Percentiles rank a stretch among this genome's conserved stretches.
Conservation (phyloP, 1,284 basidiomycete genomes). For the Papiliotrema nemorosa region DNA sequence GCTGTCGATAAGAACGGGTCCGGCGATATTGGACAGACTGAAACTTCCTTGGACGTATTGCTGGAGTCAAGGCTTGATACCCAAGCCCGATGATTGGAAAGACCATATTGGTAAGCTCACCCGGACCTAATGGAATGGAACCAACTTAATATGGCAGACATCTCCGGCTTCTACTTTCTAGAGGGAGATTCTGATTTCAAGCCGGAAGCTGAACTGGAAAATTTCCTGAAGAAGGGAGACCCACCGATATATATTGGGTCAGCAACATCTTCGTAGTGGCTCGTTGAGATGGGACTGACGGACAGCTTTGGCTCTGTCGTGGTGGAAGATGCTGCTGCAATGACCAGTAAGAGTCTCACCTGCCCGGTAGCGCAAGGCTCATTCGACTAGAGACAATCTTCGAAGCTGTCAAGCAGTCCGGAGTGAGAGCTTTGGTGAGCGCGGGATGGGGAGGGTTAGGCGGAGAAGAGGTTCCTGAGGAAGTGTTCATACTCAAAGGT, state of each 20-base stretch:
- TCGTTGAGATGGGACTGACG: background rate
- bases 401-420: constrained; percentile 56
- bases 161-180: constrained; percentile 65
- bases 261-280: constrained; percentile 5
- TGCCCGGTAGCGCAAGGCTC: background rate
- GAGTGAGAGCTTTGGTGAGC: constrained; percentile 60
- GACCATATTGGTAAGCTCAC: constrained; percentile 55
- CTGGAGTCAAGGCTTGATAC: constrained; percentile 62
- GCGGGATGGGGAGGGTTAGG: constrained; percentile 63
- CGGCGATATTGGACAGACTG: constrained; percentile 57
- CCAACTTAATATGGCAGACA: too few relatives aligned
- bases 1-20: constrained; percentile 54
- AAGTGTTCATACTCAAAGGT: constrained; percentile 58
- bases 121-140: background rate
- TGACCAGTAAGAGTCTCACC: constrained; percentile 49
- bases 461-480: constrained; percentile 52
- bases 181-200: constrained; percentile 55
- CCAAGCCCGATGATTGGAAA: constrained; percentile 63
- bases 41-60: constrained; percentile 69
- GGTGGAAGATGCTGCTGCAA: constrained; percentile 58
- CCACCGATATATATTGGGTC: constrained; percentile 63
- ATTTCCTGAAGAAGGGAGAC: constrained; percentile 56
- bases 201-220: constrained; percentile 53
- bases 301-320: constrained; percentile 62
- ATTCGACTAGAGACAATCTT: constrained; percentile 55